Evolutionary conservation across 768 basidiomycete species (phyloP).

Genomic region (Suillus fuscotomentosus): DNA sequence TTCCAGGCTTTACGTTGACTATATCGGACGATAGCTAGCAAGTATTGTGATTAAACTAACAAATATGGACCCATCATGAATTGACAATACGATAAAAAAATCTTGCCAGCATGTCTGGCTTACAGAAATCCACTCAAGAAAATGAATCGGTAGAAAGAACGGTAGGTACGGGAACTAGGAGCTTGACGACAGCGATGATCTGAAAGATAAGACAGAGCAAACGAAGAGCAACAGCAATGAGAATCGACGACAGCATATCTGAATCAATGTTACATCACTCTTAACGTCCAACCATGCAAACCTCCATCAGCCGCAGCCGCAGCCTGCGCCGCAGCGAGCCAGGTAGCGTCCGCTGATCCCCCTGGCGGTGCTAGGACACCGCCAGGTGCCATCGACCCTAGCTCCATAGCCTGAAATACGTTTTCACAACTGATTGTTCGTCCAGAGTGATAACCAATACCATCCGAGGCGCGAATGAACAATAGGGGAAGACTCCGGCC

Average conservation of each 20-base stretch:
- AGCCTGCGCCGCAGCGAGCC: slow-evolving; percentile 75
- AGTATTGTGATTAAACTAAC: slow-evolving; percentile 9
- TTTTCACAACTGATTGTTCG: slow-evolving; percentile 82
- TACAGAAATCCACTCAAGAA: slow-evolving; percentile 11
- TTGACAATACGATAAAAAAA: slow-evolving; percentile 25
- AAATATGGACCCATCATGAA: slow-evolving; percentile 13
- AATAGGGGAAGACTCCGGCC: slow-evolving; percentile 74
- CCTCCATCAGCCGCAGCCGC: slow-evolving; percentile 64
- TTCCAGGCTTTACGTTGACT: slow-evolving; percentile 10
- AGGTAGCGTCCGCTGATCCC: slow-evolving; percentile 55
- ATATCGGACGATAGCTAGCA: slow-evolving; percentile 2
- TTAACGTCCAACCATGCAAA: slow-evolving; percentile 76
- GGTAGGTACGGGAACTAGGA: slow-evolving; percentile 9
- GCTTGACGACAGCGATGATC: slow-evolving; percentile 6
- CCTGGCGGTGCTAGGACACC: slow-evolving; percentile 45
- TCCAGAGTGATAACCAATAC: slow-evolving; percentile 89
- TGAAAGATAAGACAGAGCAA: slow-evolving; percentile 22
- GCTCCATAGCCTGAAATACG: slow-evolving; percentile 68
- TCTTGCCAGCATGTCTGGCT: slow-evolving; percentile 15
- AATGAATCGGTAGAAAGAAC: slow-evolving; percentile 4
- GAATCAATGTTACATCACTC: slow-evolving; percentile 58
- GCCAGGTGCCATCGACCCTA: slow-evolving; percentile 46
- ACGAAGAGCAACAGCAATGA: slow-evolving; percentile 13
- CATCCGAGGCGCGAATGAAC: slow-evolving; percentile 79
- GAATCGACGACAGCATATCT: slow-evolving; percentile 22